Evolutionary conservation across 2,329 filamentous ascomycete genomes (phyloP).

Genomic region (Fusarium sp.): DNA sequence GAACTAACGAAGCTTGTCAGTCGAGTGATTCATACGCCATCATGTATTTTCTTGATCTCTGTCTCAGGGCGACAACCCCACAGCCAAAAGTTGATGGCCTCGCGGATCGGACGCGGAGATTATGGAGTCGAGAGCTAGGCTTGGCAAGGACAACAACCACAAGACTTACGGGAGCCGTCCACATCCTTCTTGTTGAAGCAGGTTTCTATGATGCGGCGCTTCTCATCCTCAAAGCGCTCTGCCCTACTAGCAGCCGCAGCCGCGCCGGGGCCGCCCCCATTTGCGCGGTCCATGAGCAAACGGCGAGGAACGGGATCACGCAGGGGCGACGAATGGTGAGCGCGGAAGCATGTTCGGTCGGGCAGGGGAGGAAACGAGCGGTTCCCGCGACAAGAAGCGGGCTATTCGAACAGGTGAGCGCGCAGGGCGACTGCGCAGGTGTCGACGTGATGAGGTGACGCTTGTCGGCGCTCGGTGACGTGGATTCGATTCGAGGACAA

Average conservation of each 20-base stretch:
- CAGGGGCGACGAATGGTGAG: constrained; percentile 41
- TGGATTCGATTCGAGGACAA: constrained; percentile 35
- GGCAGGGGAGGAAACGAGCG: constrained; percentile 7
- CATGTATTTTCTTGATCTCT: not conserved
- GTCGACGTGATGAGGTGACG: constrained; percentile 8
- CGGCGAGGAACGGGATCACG: constrained; percentile 37
- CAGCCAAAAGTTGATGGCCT: not conserved
- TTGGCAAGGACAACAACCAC: constrained; percentile 25
- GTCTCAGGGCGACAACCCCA: not conserved
- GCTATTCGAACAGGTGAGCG: constrained; percentile 3
- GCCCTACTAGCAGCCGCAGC: constrained; percentile 62
- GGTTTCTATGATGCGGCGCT: constrained; percentile 91
- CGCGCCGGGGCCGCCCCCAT: constrained; percentile 52
- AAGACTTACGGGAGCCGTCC: constrained; percentile 82
- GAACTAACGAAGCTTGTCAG: constrained; percentile 45
- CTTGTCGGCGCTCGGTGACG: constrained; percentile 11
- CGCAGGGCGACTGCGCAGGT: constrained; percentile 16
- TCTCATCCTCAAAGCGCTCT: constrained; percentile 96
- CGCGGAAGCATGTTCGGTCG: constrained; percentile 47
- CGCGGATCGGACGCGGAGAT: not conserved
- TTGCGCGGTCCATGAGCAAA: constrained; percentile 55
- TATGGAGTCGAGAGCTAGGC: not conserved
- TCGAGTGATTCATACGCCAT: not conserved
- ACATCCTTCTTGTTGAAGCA: constrained; percentile 92
- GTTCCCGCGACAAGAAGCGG: constrained; percentile 3